Percentiles rank a stretch among this genome's conserved stretches.
phyloP scores from a whole-genome alignment of 768 basidiomycete genomes.

The Hemileccinum rubropunctum region DNA sequence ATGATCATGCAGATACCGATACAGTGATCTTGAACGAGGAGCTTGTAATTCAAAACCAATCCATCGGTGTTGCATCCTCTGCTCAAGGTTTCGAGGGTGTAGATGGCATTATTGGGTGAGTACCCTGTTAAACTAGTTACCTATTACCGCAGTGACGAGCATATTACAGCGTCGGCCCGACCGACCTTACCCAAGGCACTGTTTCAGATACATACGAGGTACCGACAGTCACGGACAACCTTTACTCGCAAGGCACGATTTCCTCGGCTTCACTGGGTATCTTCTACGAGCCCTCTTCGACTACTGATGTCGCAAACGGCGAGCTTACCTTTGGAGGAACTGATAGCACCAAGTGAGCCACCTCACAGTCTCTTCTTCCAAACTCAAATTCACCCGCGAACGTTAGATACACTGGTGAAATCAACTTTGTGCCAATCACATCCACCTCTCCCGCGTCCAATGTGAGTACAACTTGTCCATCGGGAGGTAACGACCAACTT shows the following conservation, averaged over 20 bases:
- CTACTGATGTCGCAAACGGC: constrained; percentile 40
- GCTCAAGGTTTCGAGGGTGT: constrained; percentile 43
- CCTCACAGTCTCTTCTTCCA: not conserved
- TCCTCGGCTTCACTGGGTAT: constrained; percentile 46
- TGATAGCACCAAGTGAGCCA: constrained; percentile 42
- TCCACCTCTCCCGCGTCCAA: constrained; percentile 42
- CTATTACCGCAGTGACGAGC: not conserved
- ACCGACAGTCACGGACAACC: constrained; percentile 59
- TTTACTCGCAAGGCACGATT: constrained; percentile 48
- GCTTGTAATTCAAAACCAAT: constrained; percentile 46
- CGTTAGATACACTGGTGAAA: constrained; percentile 30
- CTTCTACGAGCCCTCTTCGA: constrained; percentile 49
- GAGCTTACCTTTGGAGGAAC: constrained; percentile 54
- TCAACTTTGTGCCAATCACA: constrained; percentile 43
- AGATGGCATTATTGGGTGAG: constrained; percentile 53
- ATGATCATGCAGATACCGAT: constrained; percentile 40
- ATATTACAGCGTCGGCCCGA: constrained; percentile 45
- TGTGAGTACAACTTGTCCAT: constrained; percentile 10
- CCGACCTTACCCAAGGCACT: constrained; percentile 46
- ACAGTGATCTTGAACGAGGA: constrained; percentile 39
- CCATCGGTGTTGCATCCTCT: constrained; percentile 45
- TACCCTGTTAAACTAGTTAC: not conserved
- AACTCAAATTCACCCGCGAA: not conserved
- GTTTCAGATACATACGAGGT: constrained; percentile 38
- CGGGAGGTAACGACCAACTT: not conserved